Evolutionary conservation across 345 rosid species (phyloP).

Genomic region (Cardamine chenopodiifolia): DNA sequence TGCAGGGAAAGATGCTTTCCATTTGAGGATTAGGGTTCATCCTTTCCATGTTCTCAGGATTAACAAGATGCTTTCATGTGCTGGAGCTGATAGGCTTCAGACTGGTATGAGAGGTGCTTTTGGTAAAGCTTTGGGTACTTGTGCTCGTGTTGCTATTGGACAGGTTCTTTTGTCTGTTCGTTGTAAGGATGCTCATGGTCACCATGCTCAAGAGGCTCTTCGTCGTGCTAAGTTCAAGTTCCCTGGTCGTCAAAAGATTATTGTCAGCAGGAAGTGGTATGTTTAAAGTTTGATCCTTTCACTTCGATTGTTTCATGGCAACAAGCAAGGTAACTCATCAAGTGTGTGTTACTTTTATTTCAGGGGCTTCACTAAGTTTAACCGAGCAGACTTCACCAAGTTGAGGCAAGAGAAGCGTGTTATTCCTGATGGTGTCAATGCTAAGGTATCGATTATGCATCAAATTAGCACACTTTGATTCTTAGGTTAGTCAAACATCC

Average conservation of each 20-base stretch:
- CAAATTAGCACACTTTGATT: neutral
- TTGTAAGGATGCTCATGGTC: conserved; percentile 68
- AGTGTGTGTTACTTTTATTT: neutral
- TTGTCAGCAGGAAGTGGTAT: conserved; percentile 81
- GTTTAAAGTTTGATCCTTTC: neutral
- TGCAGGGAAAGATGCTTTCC: conserved; percentile 84
- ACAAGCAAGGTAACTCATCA: too few relatives aligned
- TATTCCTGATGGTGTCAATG: conserved; percentile 70
- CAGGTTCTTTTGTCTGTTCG: conserved; percentile 83
- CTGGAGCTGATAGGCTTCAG: conserved; percentile 89
- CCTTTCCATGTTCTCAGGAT: conserved; percentile 81
- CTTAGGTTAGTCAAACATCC: neutral
- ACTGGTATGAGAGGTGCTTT: conserved; percentile 87
- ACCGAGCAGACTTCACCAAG: conserved; percentile 57
- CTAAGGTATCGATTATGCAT: conserved; percentile 51
- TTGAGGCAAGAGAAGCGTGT: conserved; percentile 65
- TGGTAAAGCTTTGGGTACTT: conserved; percentile 72
- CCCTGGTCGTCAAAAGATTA: conserved; percentile 81
- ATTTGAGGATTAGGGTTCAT: conserved; percentile 72
- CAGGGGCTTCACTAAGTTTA: conserved; percentile 80
- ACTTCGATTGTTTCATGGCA: neutral
- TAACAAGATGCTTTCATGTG: conserved; percentile 87
- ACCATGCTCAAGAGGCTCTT: conserved; percentile 78
- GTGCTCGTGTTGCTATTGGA: conserved; percentile 77
- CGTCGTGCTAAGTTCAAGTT: conserved; percentile 82